Percentiles rank a stretch among this genome's conserved stretches.
Conservation (phyloP, 352 stramenopile genomes). For the Hyaloperonospora arabidopsidis region DNA sequence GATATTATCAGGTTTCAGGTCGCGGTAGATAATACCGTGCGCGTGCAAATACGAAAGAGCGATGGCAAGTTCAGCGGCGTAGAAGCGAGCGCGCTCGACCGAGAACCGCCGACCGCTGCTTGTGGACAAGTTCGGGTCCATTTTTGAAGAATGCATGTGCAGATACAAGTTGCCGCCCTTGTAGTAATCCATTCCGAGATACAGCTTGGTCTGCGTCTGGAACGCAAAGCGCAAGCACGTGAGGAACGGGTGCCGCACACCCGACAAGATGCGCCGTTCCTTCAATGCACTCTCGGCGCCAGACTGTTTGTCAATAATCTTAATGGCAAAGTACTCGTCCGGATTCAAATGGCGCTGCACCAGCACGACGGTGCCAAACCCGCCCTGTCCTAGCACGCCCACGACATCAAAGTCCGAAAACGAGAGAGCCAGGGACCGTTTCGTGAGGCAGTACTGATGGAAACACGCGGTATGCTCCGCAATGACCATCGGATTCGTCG, state of each 20-base stretch:
- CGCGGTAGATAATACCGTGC: slow-evolving; percentile 82
- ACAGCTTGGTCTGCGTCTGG: slow-evolving; percentile 78
- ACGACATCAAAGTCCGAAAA: slow-evolving; percentile 85
- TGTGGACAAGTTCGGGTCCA: slow-evolving; percentile 68
- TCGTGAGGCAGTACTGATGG: slow-evolving; percentile 75
- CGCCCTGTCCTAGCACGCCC: slow-evolving; percentile 69
- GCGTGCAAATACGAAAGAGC: slow-evolving; percentile 82
- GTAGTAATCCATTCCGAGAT: slow-evolving; percentile 80
- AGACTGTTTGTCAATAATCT: slow-evolving; percentile 83
- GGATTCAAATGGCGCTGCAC: slow-evolving; percentile 68
- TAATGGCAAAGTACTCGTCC: slow-evolving; percentile 82
- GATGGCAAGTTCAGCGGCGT: slow-evolving; percentile 81
- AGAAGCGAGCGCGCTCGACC: slow-evolving; percentile 71
- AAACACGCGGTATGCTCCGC: slow-evolving; percentile 72
- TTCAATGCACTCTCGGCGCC: slow-evolving; percentile 67
- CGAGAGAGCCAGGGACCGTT: slow-evolving; percentile 73
- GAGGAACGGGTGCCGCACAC: slow-evolving; percentile 72
- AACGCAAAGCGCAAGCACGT: slow-evolving; percentile 80
- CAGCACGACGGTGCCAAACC: slow-evolving; percentile 74
- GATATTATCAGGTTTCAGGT: slow-evolving; percentile 86
- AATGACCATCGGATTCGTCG: slow-evolving; percentile 67
- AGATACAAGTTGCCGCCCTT: slow-evolving; percentile 80
- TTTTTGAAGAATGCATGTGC: slow-evolving; percentile 84
- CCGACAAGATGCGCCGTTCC: slow-evolving; percentile 67
- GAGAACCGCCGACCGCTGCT: slow-evolving; percentile 63